Conservation (phyloP, 345 rosid species). For the Citrus medica region DNA sequence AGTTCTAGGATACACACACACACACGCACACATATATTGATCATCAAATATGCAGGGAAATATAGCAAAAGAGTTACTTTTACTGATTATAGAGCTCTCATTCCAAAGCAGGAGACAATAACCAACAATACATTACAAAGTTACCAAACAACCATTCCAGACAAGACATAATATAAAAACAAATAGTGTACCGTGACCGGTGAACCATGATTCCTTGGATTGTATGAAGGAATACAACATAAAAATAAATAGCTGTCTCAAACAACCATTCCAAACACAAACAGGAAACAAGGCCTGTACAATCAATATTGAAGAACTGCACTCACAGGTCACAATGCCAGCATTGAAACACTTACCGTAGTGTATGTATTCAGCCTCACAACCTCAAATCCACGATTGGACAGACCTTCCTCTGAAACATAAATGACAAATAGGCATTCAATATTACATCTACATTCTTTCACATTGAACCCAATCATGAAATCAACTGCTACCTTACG, state of each 20-base stretch:
- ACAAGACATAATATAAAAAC: not conserved
- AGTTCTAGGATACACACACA: not conserved
- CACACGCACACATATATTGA: not conserved
- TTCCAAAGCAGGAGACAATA: not conserved
- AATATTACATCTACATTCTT: not conserved
- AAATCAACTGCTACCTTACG: not conserved
- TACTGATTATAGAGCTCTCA: not conserved
- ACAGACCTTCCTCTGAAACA: constrained; percentile 78
- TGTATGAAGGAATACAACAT: not conserved
- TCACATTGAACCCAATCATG: constrained; percentile 11
- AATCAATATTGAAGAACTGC: not conserved
- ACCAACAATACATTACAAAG: not conserved
- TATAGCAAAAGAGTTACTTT: not conserved
- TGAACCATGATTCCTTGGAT: not conserved
- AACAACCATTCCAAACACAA: not conserved
- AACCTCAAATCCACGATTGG: constrained; percentile 86
- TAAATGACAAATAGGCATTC: constrained; percentile 13
- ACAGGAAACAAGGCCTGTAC: not conserved
- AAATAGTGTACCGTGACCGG: not conserved
- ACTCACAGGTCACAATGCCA: not conserved
- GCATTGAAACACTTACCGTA: constrained; percentile 56
- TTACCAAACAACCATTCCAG: not conserved
- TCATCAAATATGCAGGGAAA: not conserved
- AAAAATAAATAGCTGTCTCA: not conserved
- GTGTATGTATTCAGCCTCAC: constrained; percentile 86